Base-by-base conservation (phyloP, 257 asterid genomes). In the Sherardia arvensis region DNA sequence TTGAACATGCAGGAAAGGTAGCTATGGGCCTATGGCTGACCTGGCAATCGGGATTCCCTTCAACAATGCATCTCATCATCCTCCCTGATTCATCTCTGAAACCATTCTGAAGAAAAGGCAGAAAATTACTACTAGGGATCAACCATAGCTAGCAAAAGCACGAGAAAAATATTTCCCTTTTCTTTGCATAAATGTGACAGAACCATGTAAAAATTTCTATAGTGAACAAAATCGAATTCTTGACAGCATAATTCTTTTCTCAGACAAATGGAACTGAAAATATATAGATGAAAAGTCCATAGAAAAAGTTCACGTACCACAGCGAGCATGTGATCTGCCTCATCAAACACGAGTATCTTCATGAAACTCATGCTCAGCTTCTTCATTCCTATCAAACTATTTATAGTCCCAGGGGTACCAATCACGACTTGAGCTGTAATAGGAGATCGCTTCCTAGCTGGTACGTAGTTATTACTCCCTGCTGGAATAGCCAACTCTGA, bases 311-410 rank as follows among this genome's bases (percentile, higher is more conserved):
- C 27, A 21, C 66, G 67, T 77, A 83, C 97, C 93, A 86, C 87
- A 53, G 95, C 85, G 77, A 88, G 75, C 95, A 91, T 91, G 78
- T 88, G 95, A 78, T 91, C 98, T n/a, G 95, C 98, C 80, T 91
- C 98, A 61, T 91, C 98, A 82, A 85, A 88, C 65, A 91, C 98
- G 3, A 88, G 93, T 81, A 91, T 85, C 79, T 86, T 88, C 95
- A 88, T 76, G 40, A 61, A 82, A 71, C 81, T 77, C 90, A 81
- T 55, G 68, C 96, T 87, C 61, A 92, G 81, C 60, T 92, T 92
- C 82, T 27, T 89, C n/a, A 81, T 85, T 8, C 70, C 9, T 32
- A 86, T 72, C 98, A 94, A 88, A 74, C 75, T 86, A 47, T 65
- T 59, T 61, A 92, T 80, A 20, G 98, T 92, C 53, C 98, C 98